Evolutionary conservation across 495 filamentous ascomycete species (phyloP), one percentile per base, ranked within the genome.

Genomic region (Amniculicola lignicola): DNA sequence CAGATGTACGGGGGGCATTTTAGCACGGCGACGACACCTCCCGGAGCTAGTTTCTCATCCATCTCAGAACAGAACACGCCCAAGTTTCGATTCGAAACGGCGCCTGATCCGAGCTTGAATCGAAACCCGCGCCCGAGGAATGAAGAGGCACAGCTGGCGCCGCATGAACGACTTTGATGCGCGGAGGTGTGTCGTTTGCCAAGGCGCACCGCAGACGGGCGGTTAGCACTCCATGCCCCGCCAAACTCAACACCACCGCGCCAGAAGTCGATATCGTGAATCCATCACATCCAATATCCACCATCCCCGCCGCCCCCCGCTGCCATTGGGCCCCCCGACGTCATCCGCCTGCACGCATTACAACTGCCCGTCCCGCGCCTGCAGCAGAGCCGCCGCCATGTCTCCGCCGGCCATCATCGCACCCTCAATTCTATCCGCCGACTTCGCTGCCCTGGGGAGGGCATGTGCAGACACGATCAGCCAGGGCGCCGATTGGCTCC

Each of bases 391-490:
- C 48, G 41, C 46, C 38, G 58, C 37, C 42, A 96, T 95, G 93
- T 75, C 87, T 36, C 94, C 91, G 0, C 80, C 86, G 63, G 86
- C 93, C 33, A 95, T 97, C 70, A 95, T 97, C 68, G 90, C 92
- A 9, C 93, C 93, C 15, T 98, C 93, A 14, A 97, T 98, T 61
- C 85, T 98, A 39, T 92, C 90, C 64, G 94, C 93, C 50, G 90
- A 98, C 77, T 98, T 98, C 70, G 89, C 82, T 61, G 77, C 83
- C 51, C 83, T 98, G 37, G 88, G 90, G 64, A 77, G 78, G 63
- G 93, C 87, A 70, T 98, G 93, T 74, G 80, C 81, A 16, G 75
- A 79, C 49, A 95, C 87, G 50, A 95, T 98, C 57, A 75, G 76
- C 19, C 76, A 88, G 43, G 88, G 89, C 38, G 87, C 90, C 51